Conservation (phyloP, 148 eudicot genomes). For the Heliamphora exappendiculata region DNA sequence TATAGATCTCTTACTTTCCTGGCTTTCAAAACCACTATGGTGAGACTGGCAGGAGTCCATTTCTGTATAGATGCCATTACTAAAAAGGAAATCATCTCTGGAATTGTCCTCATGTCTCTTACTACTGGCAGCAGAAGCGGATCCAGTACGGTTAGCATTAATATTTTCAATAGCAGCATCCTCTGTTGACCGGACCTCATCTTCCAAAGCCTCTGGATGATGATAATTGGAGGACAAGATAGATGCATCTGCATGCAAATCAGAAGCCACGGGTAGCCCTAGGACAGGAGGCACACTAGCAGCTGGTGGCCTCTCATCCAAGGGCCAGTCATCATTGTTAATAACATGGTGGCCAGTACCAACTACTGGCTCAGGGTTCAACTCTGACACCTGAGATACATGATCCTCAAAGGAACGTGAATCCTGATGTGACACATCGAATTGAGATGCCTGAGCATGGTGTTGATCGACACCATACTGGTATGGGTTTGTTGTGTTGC, state of each 20-base stretch:
- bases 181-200: slow-evolving; percentile 38
- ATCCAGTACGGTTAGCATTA: slow-evolving; percentile 26
- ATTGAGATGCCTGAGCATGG: too few relatives aligned
- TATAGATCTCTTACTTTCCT: slow-evolving; percentile 40
- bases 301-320: slow-evolving; percentile 51
- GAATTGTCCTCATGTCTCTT: slow-evolving; percentile 43
- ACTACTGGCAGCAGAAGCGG: slow-evolving; percentile 35
- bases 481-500: slow-evolving; percentile 32
- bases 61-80: slow-evolving; percentile 40
- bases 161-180: slow-evolving; percentile 29
- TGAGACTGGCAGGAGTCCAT: slow-evolving; percentile 44
- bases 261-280: slow-evolving; percentile 40
- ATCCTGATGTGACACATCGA: slow-evolving; percentile 29
- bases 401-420: slow-evolving; percentile 32
- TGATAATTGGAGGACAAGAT: slow-evolving; percentile 27
- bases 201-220: slow-evolving; percentile 24
- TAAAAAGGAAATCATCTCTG: slow-evolving; percentile 42
- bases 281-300: slow-evolving; percentile 23
- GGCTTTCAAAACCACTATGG: slow-evolving; percentile 22
- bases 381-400: slow-evolving; percentile 32
- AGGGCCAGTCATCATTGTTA: slow-evolving; percentile 64
- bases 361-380: slow-evolving; percentile 21
- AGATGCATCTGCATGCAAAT: slow-evolving; percentile 36
- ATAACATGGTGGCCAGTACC: slow-evolving; percentile 28
- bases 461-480: slow-evolving; percentile 30